These are phyloP conservation scores for Corylus heterophylla DNA, from an alignment of 306 rosid species.

Conservation along the genomic window DNA sequence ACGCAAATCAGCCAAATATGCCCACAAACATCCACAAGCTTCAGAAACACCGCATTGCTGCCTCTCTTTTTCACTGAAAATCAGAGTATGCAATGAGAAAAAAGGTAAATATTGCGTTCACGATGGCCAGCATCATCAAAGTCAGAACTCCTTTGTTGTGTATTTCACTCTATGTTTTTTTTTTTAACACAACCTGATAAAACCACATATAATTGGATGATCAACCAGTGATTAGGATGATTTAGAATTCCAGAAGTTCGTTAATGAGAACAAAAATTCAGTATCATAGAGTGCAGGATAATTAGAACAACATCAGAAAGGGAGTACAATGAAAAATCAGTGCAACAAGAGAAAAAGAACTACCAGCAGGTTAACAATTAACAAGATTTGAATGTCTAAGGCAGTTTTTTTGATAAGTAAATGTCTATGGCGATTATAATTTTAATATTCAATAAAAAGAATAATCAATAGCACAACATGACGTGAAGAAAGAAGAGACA, in stretches of 20 bases:
- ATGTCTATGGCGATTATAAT: too few species aligned
- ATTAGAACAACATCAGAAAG: too few species aligned
- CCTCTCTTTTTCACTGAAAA: conserved; percentile 85
- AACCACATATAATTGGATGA: conserved; percentile 4
- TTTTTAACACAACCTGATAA: neutral
- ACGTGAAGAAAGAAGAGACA: neutral
- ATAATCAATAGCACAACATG: neutral
- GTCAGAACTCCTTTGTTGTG: conserved; percentile 7
- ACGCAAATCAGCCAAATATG: conserved; percentile 74
- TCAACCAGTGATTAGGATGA: neutral
- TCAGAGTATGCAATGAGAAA: conserved; percentile 30
- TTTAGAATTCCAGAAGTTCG: neutral
- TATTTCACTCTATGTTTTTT: neutral
- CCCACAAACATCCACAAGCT: conserved; percentile 94
- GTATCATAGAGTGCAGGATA: too few species aligned
- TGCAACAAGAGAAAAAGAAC: too few species aligned
- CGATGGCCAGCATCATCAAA: conserved; percentile 1
- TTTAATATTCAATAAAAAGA: too few species aligned
- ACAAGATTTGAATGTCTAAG: neutral
- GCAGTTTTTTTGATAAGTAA: too few species aligned
- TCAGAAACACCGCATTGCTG: conserved; percentile 66
- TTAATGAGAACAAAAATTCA: too few species aligned
- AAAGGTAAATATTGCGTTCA: conserved; percentile 15
- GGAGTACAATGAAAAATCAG: too few species aligned
- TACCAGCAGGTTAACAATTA: neutral